Percentiles rank a stretch among this genome's conserved stretches.
Conservation (phyloP, 805 yeast genomes). For the Zygoascus flipseniorum region DNA sequence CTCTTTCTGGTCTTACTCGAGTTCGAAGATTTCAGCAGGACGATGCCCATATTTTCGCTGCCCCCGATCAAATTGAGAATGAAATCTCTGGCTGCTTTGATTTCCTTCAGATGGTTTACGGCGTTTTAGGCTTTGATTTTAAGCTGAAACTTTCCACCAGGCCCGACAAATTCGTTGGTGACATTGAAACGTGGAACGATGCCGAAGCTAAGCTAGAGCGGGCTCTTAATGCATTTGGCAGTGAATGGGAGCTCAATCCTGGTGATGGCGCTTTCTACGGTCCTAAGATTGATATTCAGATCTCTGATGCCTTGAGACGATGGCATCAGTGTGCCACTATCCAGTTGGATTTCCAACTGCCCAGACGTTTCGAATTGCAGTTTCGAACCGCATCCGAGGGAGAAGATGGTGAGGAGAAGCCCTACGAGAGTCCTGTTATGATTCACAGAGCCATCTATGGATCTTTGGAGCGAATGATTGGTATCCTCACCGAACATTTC, state of each 20-base stretch:
- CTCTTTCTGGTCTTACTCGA: conserved; percentile 88
- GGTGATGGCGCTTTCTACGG: conserved; percentile 98
- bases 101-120: conserved; percentile 77
- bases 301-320: conserved; percentile 88
- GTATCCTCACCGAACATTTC: conserved; percentile 93
- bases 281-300: conserved; percentile 95
- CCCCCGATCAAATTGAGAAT: conserved; percentile 41
- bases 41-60: conserved; percentile 97
- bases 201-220: conserved; percentile 82
- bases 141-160: conserved; percentile 96
- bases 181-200: conserved; percentile 82
- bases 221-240: conserved; percentile 79
- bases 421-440: conserved; percentile 88
- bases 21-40: conserved; percentile 99
- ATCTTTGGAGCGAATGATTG: conserved; percentile 98
- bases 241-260: conserved; percentile 87
- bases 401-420: conserved; percentile 29
- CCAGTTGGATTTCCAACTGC: conserved; percentile 97
- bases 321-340: conserved; percentile 99
- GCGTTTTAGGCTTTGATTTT: conserved; percentile 89
- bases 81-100: conserved; percentile 47
- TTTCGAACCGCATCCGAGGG: conserved; percentile 43
- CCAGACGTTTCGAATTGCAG: conserved; percentile 84
- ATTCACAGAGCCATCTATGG: conserved; percentile 98
- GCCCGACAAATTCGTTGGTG: conserved; percentile 95